A percentile compares a stretch with the other conserved stretches of the same genome.
phyloP scores from a whole-genome alignment of 768 basidiomycete genomes.

The Candolleomyces aberdarensis region DNA sequence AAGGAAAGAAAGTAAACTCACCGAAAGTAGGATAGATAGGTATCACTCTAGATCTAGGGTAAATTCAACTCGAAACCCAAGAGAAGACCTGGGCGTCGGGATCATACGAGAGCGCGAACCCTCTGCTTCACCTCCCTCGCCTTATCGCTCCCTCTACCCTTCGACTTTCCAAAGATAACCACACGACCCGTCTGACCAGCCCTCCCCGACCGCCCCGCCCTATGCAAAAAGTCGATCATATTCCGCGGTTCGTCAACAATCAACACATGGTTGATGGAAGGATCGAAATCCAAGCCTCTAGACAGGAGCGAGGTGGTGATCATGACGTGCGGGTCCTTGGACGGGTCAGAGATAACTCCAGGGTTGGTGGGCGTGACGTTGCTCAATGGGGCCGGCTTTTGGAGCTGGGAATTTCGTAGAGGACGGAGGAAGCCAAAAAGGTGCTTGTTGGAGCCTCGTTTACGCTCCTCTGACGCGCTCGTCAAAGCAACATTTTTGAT shows the following conservation, averaged over 20 bases:
- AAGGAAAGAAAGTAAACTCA: background rate
- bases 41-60: background rate
- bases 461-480: slow-evolving; percentile 53
- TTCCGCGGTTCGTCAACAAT: slow-evolving; percentile 87
- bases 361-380: background rate
- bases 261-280: slow-evolving; percentile 76
- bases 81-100: no score
- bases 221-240: slow-evolving; percentile 89
- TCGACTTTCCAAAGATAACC: slow-evolving; percentile 70
- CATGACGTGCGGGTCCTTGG: slow-evolving; percentile 59
- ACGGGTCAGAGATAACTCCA: slow-evolving; percentile 20
- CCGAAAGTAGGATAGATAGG: background rate
- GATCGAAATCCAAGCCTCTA: slow-evolving; percentile 84
- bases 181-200: slow-evolving; percentile 71
- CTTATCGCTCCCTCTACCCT: slow-evolving; percentile 57
- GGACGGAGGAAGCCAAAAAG: slow-evolving; percentile 68
- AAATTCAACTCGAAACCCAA: background rate
- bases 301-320: slow-evolving; percentile 90
- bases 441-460: slow-evolving; percentile 70
- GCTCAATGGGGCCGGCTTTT: no score
- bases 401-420: no score
- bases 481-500: slow-evolving; percentile 67
- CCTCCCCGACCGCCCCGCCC: slow-evolving; percentile 80
- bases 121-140: slow-evolving; percentile 49
- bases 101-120: slow-evolving; percentile 37